Base-by-base conservation (phyloP, 768 basidiomycete species). In the Cantharellus cinnabarinus region DNA sequence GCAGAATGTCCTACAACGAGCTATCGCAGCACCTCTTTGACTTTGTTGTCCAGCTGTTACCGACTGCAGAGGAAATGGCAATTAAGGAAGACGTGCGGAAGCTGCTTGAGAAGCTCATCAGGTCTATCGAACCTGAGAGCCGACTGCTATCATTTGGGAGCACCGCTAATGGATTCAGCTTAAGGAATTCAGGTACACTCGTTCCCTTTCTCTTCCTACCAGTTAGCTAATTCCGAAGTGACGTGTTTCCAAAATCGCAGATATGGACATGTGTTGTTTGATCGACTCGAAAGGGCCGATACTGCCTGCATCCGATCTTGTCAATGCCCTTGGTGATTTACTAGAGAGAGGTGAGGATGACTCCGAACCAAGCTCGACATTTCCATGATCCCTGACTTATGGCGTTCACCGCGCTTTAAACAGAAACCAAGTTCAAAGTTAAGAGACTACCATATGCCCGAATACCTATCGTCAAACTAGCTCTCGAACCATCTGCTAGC, bases 221-320 rank as follows among this genome's bases (percentile, higher is more conserved):
- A 3, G 14, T 35, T 58, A 3, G 34, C 4, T 60, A 3, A 5
- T 38, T 37, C 5, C 44, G 39, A 5, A 5, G 10, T 39, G 38
- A 14, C n/a, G 34, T 37, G 10, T 41, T 41, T 57, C 50, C 55
- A 20, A 15, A 20, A 7, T 37, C 29, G 20, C 66, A 97, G 94
- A 99, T 71, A 98, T 99, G 94, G 94, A 99, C 72, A 74, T 99
- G 41, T 97, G 93, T 69, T 97, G 91, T 71, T 77, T 99, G 68
- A 89, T 95, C 69, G 89, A 94, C 70, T 85, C 87, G 4, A 78
- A 82, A 60, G 65, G 82, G 82, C 71, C 85, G 74, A 60, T 80
- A 79, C 63, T 77, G 3, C 63, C 83, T 41, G 83, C 94, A 7
- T 76, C 84, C 48, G 88, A 97, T 76, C 79, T 98, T 50, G 94